Evolutionary conservation across 129 eudicot species (phyloP), one percentile per base, ranked within the genome.

Genomic region (Kitagawia praeruptora): DNA sequence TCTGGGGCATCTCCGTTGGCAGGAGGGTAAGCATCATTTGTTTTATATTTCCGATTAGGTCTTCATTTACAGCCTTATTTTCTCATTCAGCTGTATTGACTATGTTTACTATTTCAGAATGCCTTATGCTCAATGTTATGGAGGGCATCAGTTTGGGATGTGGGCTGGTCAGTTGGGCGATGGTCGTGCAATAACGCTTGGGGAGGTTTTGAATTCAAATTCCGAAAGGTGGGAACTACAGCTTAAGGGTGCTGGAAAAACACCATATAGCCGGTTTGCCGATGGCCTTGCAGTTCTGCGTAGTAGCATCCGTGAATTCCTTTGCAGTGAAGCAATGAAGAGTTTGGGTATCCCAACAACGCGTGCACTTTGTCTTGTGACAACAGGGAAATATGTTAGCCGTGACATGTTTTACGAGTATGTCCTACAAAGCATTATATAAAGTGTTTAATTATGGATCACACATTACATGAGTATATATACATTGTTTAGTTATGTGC

Each of bases 101-200:
- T 2, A 27, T 80, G 23, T 51, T 58, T 63, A 15, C 61, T 80
- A 66, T 28, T 77, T 28, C 85, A 95, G 99, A 41, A 71, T 87
- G 79, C 78, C 96, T 41, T 95, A 95, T 82, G 97, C 99, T 84
- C 99, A 95, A 82, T 92, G 97, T 82, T 95, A 95, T 45, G 99
- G 99, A 78, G 99, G 99, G 27, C 99, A 95, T 85, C 99, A 95
- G 73, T 95, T 95, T 80, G 99, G 99, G 56, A 87, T 70, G 86
- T 95, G 97, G 97, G 99, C 99, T 10, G 99, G 99, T 53, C 99
- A 95, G 81, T 84, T 95, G 81, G 99, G 99, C 48, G 99, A 95
- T 80, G 99, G 99, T 44, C 90, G 99, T 67, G 99, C 99, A 67
- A 95, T 95, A 46, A 95, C 97, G 19, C 89, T 95, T 25, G 97